These are phyloP conservation scores for Diaporthe destruens DNA, from an alignment of 2,329 filamentous ascomycete genomes.

Conservation along the genomic window DNA sequence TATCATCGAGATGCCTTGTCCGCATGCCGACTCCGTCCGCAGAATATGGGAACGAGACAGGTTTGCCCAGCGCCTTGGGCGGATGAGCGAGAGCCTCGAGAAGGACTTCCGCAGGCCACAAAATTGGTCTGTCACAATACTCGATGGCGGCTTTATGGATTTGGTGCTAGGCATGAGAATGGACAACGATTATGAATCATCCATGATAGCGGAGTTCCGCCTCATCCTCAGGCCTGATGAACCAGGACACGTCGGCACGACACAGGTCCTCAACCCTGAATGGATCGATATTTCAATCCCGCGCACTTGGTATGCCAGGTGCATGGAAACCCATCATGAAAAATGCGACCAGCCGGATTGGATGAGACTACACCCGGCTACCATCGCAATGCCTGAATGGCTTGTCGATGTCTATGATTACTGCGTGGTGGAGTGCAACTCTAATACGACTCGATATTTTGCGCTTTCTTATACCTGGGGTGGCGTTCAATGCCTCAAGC, in stretches of 20 bases:
- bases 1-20: neutral
- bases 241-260: neutral
- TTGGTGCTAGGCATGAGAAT: too few relatives aligned
- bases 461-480: conserved; percentile 8
- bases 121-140: too few relatives aligned
- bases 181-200: too few relatives aligned
- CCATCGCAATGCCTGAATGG: neutral
- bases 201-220: too few relatives aligned
- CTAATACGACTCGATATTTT: neutral
- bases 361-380: neutral
- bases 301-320: neutral
- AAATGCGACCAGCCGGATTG: neutral
- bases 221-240: neutral
- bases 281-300: neutral
- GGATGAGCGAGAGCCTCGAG: too few relatives aligned
- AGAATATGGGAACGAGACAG: neutral
- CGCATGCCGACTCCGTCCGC: neutral
- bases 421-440: neutral
- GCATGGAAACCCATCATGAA: neutral
- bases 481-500: neutral
- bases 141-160: too few relatives aligned
- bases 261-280: neutral
- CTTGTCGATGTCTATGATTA: neutral
- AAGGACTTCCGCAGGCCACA: too few relatives aligned
- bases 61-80: too few relatives aligned